Evolutionary conservation across 1,139 yeast species (phyloP).

Genomic region (Yamadazyma spencermartinsiae): DNA sequence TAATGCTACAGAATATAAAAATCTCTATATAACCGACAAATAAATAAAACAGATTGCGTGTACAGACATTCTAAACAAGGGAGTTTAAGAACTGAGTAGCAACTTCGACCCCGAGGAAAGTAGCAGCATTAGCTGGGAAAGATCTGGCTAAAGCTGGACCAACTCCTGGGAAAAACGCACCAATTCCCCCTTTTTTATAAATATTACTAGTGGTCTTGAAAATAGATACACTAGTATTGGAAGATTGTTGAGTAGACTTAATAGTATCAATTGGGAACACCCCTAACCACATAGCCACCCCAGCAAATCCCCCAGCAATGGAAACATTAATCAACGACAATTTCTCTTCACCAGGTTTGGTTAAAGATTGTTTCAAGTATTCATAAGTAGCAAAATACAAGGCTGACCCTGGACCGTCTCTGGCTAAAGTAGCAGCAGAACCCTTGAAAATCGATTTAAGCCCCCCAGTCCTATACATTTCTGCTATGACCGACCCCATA

Average conservation of each 20-base stretch:
- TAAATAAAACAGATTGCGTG: background rate
- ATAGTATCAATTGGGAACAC: constrained; percentile 97
- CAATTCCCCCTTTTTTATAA: constrained; percentile 72
- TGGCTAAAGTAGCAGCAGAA: constrained; percentile 84
- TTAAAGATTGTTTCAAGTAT: constrained; percentile 62
- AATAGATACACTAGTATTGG: constrained; percentile 60
- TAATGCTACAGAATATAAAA: constrained; percentile 1
- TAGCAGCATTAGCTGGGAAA: constrained; percentile 98
- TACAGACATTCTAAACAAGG: constrained; percentile 17
- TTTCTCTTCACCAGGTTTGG: constrained; percentile 50
- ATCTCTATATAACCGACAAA: background rate
- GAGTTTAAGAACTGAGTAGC: constrained; percentile 69
- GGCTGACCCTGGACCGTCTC: constrained; percentile 99
- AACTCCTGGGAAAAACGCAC: constrained; percentile 95
- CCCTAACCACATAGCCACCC: constrained; percentile 94
- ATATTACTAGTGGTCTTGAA: constrained; percentile 64
- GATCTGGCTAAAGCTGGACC: constrained; percentile 95
- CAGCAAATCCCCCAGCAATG: constrained; percentile 93
- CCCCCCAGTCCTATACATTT: constrained; percentile 81
- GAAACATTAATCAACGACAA: constrained; percentile 75
- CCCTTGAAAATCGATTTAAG: constrained; percentile 85
- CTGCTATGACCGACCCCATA: constrained; percentile 63
- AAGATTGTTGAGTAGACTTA: constrained; percentile 80
- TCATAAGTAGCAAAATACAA: constrained; percentile 95
- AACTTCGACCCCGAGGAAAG: constrained; percentile 92